Percentiles rank a stretch among this genome's conserved stretches.
Conservation (phyloP, 1,284 basidiomycete genomes). For the Ceratobasidium sp. region DNA sequence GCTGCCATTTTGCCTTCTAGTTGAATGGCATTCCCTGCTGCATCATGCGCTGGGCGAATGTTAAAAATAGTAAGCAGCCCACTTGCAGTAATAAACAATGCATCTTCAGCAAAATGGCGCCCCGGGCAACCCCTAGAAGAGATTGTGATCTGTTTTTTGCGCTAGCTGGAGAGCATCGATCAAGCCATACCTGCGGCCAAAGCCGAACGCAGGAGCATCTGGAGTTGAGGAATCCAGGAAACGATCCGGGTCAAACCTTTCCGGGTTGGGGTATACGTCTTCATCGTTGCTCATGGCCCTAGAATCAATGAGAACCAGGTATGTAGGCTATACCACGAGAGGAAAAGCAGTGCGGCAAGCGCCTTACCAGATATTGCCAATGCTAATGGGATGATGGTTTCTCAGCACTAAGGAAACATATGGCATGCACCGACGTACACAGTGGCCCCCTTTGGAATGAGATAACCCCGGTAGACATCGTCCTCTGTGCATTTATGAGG, state of each 20-base stretch:
- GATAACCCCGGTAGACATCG: constrained; percentile 39
- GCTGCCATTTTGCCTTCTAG: neutral
- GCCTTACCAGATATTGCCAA: neutral
- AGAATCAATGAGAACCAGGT: neutral
- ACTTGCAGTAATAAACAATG: constrained; percentile 41
- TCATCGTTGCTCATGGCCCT: neutral
- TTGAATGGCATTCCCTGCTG: neutral
- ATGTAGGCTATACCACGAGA: too few relatives aligned
- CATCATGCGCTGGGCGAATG: neutral
- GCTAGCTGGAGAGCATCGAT: too few relatives aligned
- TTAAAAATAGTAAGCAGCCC: constrained; percentile 43
- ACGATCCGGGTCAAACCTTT: neutral
- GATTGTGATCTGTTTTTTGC: too few relatives aligned
- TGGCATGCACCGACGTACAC: constrained; percentile 31
- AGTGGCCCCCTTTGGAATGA: constrained; percentile 39
- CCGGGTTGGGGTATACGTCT: neutral
- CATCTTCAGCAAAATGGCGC: constrained; percentile 44
- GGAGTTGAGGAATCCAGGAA: neutral
- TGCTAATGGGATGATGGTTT: neutral
- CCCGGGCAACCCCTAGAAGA: constrained; percentile 44
- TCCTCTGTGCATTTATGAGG: constrained; percentile 38
- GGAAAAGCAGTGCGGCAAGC: neutral
- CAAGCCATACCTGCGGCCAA: neutral
- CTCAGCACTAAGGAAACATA: neutral
- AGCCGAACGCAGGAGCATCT: neutral